Base-by-base conservation (phyloP, 192 early-diverging fungal species). In the Backusella liffmaniae region DNA sequence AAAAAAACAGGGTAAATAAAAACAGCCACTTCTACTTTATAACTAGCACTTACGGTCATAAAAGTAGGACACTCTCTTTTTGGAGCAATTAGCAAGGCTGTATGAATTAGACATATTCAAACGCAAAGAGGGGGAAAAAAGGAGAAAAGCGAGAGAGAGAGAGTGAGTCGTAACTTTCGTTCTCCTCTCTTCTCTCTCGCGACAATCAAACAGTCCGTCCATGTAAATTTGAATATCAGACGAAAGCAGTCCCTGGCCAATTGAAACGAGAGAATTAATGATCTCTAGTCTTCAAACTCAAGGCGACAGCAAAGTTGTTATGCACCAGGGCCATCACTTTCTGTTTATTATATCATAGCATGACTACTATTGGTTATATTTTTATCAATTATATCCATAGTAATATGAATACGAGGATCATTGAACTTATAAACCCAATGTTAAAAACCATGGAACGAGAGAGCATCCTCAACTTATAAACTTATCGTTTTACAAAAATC, bases 51-150 rank as follows among this genome's bases (percentile, higher is more conserved):
- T 80, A 86, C 85, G 83, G 73, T 90, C 88, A 69, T 90, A 90
- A 76, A 90, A 90, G 73, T 90, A 90, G 42, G 87, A 84, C n/a
- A 90, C 86, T 67, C 87, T 74, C 75, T 80, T 84, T 70, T 88
- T 90, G 30, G 86, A 21, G n/a, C 85, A 85, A 44, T 85, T 79
- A 15, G 86, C 84, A 65, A 86, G 80, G 70, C 74, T 83, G 36
- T 73, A 76, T 16, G 82, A 80, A 72, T 83, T 83, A 39, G 78
- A 77, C 78, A 80, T 80, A 6, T 23, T 73, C 56, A 8, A 59
- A 29, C 1, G 56, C 23, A 59, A 59, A 26, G 21, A 59, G 23
- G 12, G 13, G 10, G 13, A 59, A 59, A 62, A 62, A 62, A 15
- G 56, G 56, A 62, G 56, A 13, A 53, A 26, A 56, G 21, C 5